These are phyloP conservation scores for Ophiostoma novo-ulmi DNA, from an alignment of 2,329 filamentous ascomycete species.

Conservation along the genomic window DNA sequence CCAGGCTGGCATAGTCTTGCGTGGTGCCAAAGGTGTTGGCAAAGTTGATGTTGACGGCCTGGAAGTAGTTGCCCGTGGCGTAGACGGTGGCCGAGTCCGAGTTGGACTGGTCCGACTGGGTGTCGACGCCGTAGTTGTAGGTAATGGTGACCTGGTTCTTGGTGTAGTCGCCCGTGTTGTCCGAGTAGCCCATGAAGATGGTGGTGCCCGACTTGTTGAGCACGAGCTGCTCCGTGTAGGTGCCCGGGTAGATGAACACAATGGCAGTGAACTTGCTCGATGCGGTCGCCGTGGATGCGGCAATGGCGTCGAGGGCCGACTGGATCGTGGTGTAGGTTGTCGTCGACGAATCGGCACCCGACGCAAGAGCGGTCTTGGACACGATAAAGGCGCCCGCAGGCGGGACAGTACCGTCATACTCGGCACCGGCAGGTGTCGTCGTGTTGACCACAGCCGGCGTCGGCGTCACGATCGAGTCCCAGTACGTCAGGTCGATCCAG, in stretches of 20 bases:
- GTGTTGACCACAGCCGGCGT: slow-evolving; percentile 20
- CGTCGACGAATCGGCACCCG: not conserved
- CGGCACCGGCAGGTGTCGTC: slow-evolving; percentile 33
- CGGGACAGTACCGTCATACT: not conserved
- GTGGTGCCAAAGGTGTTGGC: slow-evolving; percentile 42
- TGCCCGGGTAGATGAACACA: slow-evolving; percentile 57
- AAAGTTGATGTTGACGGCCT: slow-evolving; percentile 58
- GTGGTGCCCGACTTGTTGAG: slow-evolving; percentile 42
- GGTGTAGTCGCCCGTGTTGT: slow-evolving; percentile 46
- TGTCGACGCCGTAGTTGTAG: slow-evolving; percentile 38
- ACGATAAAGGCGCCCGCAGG: not conserved
- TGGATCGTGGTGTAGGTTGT: not conserved
- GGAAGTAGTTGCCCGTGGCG: slow-evolving; percentile 46
- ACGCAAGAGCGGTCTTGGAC: not conserved
- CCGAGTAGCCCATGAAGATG: slow-evolving; percentile 52
- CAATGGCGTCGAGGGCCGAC: not conserved
- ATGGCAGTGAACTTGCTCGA: slow-evolving; percentile 40
- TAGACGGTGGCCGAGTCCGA: slow-evolving; percentile 49
- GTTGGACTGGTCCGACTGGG: slow-evolving; percentile 32
- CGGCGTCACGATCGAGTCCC: slow-evolving; percentile 27
- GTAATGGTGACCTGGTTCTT: slow-evolving; percentile 55
- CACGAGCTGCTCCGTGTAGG: slow-evolving; percentile 56
- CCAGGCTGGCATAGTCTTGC: slow-evolving; percentile 44
- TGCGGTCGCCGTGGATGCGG: slow-evolving; percentile 34
- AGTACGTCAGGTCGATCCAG: slow-evolving; percentile 30